Evolutionary conservation across 176 grass and related monocot genomes (phyloP).

Genomic region (Saccharum officinarum): DNA sequence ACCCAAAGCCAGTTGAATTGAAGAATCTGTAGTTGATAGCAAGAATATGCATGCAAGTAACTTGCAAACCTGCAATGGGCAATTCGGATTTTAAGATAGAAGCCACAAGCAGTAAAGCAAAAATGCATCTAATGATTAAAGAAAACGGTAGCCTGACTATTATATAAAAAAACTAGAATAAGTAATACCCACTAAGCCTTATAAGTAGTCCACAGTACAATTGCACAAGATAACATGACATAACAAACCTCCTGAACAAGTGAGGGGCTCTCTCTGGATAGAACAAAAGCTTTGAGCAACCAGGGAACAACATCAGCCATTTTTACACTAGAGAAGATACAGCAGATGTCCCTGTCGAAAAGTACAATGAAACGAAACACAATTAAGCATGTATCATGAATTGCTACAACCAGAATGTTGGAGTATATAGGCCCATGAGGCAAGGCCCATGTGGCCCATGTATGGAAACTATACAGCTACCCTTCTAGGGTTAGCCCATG

Average conservation of each 20-base stretch:
- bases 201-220: neutral
- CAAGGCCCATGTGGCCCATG: too few species aligned
- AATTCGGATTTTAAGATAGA: slow-evolving; percentile 18
- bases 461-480: too few species aligned
- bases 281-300: slow-evolving; percentile 82
- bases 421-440: too few species aligned
- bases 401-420: neutral
- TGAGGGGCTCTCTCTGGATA: slow-evolving; percentile 61
- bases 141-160: slow-evolving; percentile 4
- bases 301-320: slow-evolving; percentile 56
- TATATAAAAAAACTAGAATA: neutral
- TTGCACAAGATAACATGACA: slow-evolving; percentile 12
- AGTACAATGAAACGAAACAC: neutral
- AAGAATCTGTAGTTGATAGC: slow-evolving; percentile 62
- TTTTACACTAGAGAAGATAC: slow-evolving; percentile 55
- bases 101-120: neutral
- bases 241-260: slow-evolving; percentile 77
- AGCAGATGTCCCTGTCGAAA: slow-evolving; percentile 61
- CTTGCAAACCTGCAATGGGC: slow-evolving; percentile 61
- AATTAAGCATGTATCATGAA: slow-evolving; percentile 11
- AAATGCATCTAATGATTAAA: neutral
- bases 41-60: slow-evolving; percentile 72
- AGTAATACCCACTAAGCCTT: slow-evolving; percentile 18
- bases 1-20: slow-evolving; percentile 44
- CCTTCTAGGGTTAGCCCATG: too few species aligned